Base-by-base conservation (phyloP, 768 basidiomycete species). In the Galerina sulciceps region DNA sequence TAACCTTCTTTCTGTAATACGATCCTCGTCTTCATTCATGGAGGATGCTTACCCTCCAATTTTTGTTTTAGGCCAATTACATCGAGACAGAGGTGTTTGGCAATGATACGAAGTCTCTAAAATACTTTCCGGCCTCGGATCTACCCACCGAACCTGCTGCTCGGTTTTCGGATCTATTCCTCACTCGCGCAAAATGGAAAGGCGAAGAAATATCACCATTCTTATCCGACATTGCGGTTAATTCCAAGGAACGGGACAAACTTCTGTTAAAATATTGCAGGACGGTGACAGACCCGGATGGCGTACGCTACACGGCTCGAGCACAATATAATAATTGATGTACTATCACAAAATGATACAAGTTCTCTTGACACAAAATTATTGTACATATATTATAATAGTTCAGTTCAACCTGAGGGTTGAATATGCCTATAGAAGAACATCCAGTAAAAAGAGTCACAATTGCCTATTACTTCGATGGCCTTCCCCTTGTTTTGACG, bases 151-250 rank as follows among this genome's bases (percentile, higher is more conserved):
- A 93, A 50, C 90, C 96, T 5, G 79, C 88, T 1, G 82, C 85
- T 8, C 88, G 96, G 14, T 99, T 99, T 75, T 72, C 83, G 11
- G 93, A 96, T 61, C 83, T 99, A 14, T 99, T 99, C 79, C 78
- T 93, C 38, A 90, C 89, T 9, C 85, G 89, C 5, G 61, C 83
- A 18, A 83, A 84, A 44, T 95, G 94, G 93, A 86, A 82, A 66
- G 82, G 80, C 6, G 86, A 90, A 11, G 93, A 96, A 15, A 90
- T 98, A 59, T 74, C 76, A 23, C 91, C 90, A 4, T 99, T 96
- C 75, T 75, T 99, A 11, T 73, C 79, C 6, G 94, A 94, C 61
- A 86, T 97, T 55, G 89, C 89, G 0, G 79, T 94, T n/a, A 87
- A 93, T 68, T 75, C 78, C 8, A 96, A 97, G 72, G 93, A 93